Evolutionary conservation across 345 rosid species (phyloP).

Genomic region (Populus ilicifolia): DNA sequence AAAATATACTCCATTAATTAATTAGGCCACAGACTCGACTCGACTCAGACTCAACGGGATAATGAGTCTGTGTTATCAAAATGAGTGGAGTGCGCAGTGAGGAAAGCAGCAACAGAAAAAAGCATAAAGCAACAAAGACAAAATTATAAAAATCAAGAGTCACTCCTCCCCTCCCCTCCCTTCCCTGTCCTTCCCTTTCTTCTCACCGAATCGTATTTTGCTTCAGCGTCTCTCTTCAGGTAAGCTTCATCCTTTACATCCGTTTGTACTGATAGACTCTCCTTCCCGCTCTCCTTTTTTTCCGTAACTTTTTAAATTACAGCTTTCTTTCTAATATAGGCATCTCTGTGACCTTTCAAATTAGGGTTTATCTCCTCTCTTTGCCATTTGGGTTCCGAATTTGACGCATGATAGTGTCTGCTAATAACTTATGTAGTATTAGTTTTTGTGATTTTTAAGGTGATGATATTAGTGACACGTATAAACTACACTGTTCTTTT

Average conservation of each 20-base stretch:
- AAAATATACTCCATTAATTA: not conserved
- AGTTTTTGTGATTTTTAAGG: not conserved
- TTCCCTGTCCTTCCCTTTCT: not conserved
- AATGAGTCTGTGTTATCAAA: not conserved
- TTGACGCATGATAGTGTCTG: not conserved
- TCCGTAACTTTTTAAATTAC: not conserved
- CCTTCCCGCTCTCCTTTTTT: too few species aligned
- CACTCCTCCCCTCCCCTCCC: not conserved
- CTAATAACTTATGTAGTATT: too few species aligned
- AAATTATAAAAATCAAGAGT: slow-evolving; percentile 2
- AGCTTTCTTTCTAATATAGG: not conserved
- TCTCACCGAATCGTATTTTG: slow-evolving; percentile 11
- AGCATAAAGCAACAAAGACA: not conserved
- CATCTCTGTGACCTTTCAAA: slow-evolving; percentile 1
- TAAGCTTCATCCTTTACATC: not conserved
- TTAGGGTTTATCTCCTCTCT: slow-evolving; percentile 25
- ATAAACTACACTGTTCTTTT: not conserved
- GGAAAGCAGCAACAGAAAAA: not conserved
- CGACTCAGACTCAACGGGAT: not conserved
- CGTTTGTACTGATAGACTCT: not conserved
- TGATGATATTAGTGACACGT: not conserved
- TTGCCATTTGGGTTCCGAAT: not conserved
- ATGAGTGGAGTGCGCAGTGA: slow-evolving; percentile 2
- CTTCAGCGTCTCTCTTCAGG: not conserved
- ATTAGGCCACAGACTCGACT: not conserved